Conservation (phyloP, 2,329 filamentous ascomycete species). For the Pseudogymnoascus sp. region DNA sequence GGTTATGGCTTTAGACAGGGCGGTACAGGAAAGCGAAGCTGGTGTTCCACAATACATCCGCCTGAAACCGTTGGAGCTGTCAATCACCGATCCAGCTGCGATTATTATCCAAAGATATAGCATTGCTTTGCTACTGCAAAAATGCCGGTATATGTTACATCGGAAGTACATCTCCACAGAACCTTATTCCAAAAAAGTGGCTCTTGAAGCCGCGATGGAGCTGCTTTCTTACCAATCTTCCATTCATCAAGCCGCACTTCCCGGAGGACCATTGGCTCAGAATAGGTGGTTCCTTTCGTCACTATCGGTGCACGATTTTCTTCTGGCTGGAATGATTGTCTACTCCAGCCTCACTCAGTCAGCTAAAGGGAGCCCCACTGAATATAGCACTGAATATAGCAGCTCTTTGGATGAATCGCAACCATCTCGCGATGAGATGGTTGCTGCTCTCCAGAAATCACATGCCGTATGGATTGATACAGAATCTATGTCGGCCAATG, state of each 20-base stretch:
- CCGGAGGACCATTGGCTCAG: constrained; percentile 44
- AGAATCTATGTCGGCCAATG: constrained; percentile 8
- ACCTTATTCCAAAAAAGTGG: constrained; percentile 44
- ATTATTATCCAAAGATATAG: constrained; percentile 47
- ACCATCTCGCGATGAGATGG: constrained; percentile 1
- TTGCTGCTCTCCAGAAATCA: constrained; percentile 19
- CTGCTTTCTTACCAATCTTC: constrained; percentile 41
- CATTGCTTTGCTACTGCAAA: constrained; percentile 45
- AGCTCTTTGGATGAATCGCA: background rate
- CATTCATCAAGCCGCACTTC: constrained; percentile 42
- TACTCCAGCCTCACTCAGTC: constrained; percentile 35
- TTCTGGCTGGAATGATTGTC: constrained; percentile 54
- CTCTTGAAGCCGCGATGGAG: constrained; percentile 41
- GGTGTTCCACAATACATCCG: constrained; percentile 42
- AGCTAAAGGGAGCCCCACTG: constrained; percentile 7
- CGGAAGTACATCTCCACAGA: constrained; percentile 43
- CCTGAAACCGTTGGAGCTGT: constrained; percentile 41
- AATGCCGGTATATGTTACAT: constrained; percentile 48
- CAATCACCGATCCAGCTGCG: constrained; percentile 40
- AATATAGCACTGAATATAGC: background rate
- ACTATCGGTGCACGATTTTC: constrained; percentile 51
- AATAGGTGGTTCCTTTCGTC: constrained; percentile 51
- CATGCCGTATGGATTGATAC: constrained; percentile 16
- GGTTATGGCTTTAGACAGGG: constrained; percentile 40
- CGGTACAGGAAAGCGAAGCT: constrained; percentile 39